Evolutionary conservation across 139 green algal species (phyloP).

Genomic region (Picochlorum costavermella): DNA sequence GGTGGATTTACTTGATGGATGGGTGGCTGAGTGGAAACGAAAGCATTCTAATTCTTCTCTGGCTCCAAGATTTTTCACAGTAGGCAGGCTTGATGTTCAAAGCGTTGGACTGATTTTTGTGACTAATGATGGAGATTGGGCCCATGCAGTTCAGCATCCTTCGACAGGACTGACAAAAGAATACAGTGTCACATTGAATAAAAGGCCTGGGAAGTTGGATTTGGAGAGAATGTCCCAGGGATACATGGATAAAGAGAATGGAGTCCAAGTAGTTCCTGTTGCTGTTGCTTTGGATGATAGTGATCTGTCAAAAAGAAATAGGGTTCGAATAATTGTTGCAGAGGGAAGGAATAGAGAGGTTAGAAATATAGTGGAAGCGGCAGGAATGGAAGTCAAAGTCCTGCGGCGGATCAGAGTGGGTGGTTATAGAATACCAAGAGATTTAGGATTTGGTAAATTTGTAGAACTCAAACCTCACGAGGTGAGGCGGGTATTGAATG

Average conservation of each 20-base stretch:
- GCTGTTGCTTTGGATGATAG: constrained; percentile 23
- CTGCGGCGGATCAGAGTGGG: constrained; percentile 77
- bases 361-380: constrained; percentile 50
- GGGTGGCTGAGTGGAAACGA: constrained; percentile 13
- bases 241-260: constrained; percentile 19
- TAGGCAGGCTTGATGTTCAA: constrained; percentile 84
- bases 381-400: constrained; percentile 58
- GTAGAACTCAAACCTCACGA: constrained; percentile 36
- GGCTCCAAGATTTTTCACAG: constrained; percentile 84
- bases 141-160: constrained; percentile 56
- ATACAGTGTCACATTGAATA: constrained; percentile 58
- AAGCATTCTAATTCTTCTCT: background rate
- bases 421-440: constrained; percentile 57
- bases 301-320: constrained; percentile 17
- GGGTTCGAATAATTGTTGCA: constrained; percentile 57
- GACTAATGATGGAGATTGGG: constrained; percentile 92
- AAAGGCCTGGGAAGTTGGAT: constrained; percentile 27
- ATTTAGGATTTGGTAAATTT: constrained; percentile 53
- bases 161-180: constrained; percentile 53
- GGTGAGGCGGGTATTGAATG: constrained; percentile 29
- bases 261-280: constrained; percentile 35
- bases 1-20: constrained; percentile 28
- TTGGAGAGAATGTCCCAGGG: constrained; percentile 38
- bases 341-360: constrained; percentile 85
- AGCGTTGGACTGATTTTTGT: constrained; percentile 86